Conservation (phyloP, 352 stramenopile genomes). For the Paralagenidium karlingii region DNA sequence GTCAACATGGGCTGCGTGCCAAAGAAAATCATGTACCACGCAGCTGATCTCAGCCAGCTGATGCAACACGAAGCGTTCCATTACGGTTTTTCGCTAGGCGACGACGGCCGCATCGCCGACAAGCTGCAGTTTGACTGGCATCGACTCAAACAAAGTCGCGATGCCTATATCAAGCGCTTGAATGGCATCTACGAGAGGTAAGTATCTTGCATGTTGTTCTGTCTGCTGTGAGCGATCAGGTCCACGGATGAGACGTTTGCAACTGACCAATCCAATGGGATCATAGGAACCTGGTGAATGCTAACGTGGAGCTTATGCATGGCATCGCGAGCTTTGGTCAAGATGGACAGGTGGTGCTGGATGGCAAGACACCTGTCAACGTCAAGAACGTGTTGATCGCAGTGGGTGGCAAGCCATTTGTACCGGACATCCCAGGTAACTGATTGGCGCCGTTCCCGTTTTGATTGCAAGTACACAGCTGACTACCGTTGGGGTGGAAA, state of each 20-base stretch:
- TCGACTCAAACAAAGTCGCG: constrained; percentile 85
- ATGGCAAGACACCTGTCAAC: constrained; percentile 32
- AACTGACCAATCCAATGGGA: neutral
- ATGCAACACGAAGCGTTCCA: constrained; percentile 35
- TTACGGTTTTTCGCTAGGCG: constrained; percentile 37
- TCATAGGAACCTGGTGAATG: constrained; percentile 77
- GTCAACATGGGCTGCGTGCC: constrained; percentile 98
- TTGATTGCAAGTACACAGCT: too few relatives aligned
- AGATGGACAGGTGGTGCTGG: constrained; percentile 68
- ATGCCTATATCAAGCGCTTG: constrained; percentile 91
- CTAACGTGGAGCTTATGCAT: constrained; percentile 81
- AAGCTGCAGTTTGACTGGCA: constrained; percentile 79
- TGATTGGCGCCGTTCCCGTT: too few relatives aligned
- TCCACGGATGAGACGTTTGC: neutral
- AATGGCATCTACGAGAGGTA: constrained; percentile 94
- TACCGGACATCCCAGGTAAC: constrained; percentile 36
- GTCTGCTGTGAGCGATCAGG: neutral
- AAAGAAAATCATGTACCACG: constrained; percentile 98
- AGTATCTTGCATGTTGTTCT: neutral
- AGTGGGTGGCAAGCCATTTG: constrained; percentile 37
- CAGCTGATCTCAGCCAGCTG: constrained; percentile 44
- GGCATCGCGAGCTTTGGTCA: constrained; percentile 82
- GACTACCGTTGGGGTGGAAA: neutral
- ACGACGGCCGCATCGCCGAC: constrained; percentile 19
- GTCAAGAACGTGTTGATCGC: constrained; percentile 58